Evolutionary conservation across 306 rosid genomes (phyloP), one percentile per base, ranked within the genome.

Genomic region (Myrica gale): DNA sequence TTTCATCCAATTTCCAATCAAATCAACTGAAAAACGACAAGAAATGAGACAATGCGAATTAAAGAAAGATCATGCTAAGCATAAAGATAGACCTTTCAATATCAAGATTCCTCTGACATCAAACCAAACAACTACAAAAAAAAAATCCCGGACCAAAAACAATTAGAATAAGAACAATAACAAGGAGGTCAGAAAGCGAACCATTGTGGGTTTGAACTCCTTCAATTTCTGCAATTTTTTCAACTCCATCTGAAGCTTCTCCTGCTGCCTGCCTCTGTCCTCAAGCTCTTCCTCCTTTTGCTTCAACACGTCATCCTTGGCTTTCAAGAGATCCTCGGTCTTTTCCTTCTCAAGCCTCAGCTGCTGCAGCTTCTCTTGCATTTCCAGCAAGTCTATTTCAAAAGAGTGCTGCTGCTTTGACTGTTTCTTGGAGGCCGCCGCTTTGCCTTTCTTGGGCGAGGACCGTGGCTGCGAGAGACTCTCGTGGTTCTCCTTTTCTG

Each of bases 151-250:
- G 0, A 4, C 20, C 37, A 32, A 32, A 32, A 32, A 32, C 37
- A 32, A 32, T 32, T 32, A 32, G 37, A 32, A 32, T 32, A 32
- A 32, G 37, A 32, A 32, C 37, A 32, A 32, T 32, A 12, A 32
- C 26, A 13, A 42, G 3, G 26, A 63, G 12, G 19, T 48, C 9
- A 44, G 19, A 58, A 74, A 72, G 78, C 83, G 10, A 37, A 92
- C 98, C 96, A 95, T 71, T 55, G 79, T 88, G 68, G 98, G 98
- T 79, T 92, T 95, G 81, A 95, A 95, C 83, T 92, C 97, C 86
- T 95, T 92, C 80, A 85, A 51, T 65, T 95, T 95, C 78, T 89
- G 97, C 87, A 92, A 62, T 72, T 92, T 92, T 79, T 88, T 95
- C 65, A 95, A 73, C 80, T 94, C 95, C 12, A 71, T 63, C 73